These are phyloP conservation scores for Kregervanrija fluxuum DNA, from an alignment of 805 yeast genomes.

Conservation along the genomic window DNA sequence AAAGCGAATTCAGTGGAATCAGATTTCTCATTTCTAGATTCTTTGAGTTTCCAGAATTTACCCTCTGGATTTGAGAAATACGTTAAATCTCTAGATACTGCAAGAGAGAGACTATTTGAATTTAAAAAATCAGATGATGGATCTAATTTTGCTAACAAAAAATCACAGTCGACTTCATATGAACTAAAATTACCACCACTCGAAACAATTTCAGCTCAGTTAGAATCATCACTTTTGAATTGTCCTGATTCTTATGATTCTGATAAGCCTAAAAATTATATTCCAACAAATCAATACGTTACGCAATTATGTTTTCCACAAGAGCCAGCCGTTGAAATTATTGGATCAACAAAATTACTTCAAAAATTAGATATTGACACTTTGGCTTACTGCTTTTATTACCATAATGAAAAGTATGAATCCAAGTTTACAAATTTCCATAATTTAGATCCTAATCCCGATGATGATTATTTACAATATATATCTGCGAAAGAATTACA, in stretches of 20 bases:
- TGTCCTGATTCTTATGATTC: slow-evolving; percentile 94
- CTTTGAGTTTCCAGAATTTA: slow-evolving; percentile 18
- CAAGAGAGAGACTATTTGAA: slow-evolving; percentile 24
- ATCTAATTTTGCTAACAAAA: slow-evolving; percentile 8
- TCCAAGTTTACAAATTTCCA: slow-evolving; percentile 18
- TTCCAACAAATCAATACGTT: slow-evolving; percentile 79
- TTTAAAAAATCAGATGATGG: slow-evolving; percentile 6
- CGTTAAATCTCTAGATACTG: slow-evolving; percentile 22
- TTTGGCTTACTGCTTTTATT: slow-evolving; percentile 86
- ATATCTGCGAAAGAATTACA: slow-evolving; percentile 75
- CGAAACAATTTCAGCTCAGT: slow-evolving; percentile 44
- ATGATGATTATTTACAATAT: slow-evolving; percentile 60
- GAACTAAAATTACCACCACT: slow-evolving; percentile 50
- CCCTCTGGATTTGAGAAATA: slow-evolving; percentile 22
- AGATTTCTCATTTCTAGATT: slow-evolving; percentile 14
- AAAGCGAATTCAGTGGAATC: not conserved
- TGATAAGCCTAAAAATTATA: slow-evolving; percentile 68
- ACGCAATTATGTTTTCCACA: slow-evolving; percentile 87
- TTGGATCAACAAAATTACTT: slow-evolving; percentile 53
- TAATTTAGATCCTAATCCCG: slow-evolving; percentile 10
- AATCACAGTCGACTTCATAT: slow-evolving; percentile 8
- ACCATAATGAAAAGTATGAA: slow-evolving; percentile 36
- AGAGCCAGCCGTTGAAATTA: slow-evolving; percentile 64
- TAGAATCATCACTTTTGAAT: slow-evolving; percentile 74
- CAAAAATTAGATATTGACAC: slow-evolving; percentile 80